Percentiles rank a stretch among this genome's conserved stretches.
Evolutionary conservation across 331 rosid species (phyloP).

Genomic region (Quercus lobata): DNA sequence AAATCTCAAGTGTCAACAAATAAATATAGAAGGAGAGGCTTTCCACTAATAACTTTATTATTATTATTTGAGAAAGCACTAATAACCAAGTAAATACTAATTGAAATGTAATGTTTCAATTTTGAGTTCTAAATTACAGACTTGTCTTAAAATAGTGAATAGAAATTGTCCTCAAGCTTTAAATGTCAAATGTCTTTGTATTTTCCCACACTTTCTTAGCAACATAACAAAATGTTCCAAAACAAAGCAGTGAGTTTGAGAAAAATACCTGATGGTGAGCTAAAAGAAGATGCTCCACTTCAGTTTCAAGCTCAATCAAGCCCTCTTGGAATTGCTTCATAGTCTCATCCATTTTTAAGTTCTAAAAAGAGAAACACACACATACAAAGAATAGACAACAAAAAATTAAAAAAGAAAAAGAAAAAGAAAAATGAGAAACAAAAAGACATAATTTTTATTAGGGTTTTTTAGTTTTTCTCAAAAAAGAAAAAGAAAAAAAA

Average conservation of each 20-base stretch:
- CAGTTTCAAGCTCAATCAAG: constrained; percentile 63
- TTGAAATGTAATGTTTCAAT: neutral
- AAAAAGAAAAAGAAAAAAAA: too few relatives aligned
- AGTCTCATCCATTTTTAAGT: constrained; percentile 46
- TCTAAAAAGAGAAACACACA: too few relatives aligned
- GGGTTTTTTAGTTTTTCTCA: too few relatives aligned
- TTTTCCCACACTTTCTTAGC: neutral
- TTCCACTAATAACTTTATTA: too few relatives aligned
- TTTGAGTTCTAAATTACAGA: neutral
- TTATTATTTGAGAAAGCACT: too few relatives aligned
- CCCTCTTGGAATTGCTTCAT: constrained; percentile 46
- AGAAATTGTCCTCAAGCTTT: neutral
- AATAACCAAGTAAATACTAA: too few relatives aligned
- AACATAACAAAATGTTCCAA: neutral
- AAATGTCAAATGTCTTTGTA: neutral
- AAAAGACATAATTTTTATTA: too few relatives aligned
- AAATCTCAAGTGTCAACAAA: too few relatives aligned
- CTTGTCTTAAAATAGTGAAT: neutral
- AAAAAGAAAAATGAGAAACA: too few relatives aligned
- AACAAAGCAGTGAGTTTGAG: neutral
- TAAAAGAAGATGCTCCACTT: constrained; percentile 78
- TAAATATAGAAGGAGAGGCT: too few relatives aligned
- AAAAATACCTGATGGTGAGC: constrained; percentile 61
- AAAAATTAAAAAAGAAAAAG: too few relatives aligned
- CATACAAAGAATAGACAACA: too few relatives aligned